These are phyloP conservation scores for Stentor coeruleus DNA, from an alignment of 73 alveolate species.

Conservation along the genomic window DNA sequence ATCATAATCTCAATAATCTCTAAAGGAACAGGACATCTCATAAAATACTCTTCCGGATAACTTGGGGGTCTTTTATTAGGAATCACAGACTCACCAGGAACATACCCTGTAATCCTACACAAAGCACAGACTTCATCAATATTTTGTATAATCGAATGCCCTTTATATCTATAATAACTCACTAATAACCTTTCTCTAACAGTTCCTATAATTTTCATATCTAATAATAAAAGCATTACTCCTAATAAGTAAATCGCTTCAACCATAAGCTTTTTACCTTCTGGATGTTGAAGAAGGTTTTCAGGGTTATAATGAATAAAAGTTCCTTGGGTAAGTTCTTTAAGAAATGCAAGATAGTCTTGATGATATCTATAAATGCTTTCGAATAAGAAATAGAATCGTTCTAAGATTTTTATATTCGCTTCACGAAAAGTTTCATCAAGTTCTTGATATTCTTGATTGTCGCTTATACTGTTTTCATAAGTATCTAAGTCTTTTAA, in stretches of 20 bases:
- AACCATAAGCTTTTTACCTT: slow-evolving; percentile 69
- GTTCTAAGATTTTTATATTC: slow-evolving; percentile 77
- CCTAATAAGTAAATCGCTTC: slow-evolving; percentile 79
- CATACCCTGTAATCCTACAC: slow-evolving; percentile 63
- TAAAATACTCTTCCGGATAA: slow-evolving; percentile 77
- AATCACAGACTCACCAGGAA: slow-evolving; percentile 60
- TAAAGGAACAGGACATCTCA: slow-evolving; percentile 49
- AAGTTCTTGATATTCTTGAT: slow-evolving; percentile 69
- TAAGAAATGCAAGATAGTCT: slow-evolving; percentile 65
- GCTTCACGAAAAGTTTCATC: slow-evolving; percentile 84
- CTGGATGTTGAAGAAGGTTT: slow-evolving; percentile 60
- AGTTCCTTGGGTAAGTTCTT: slow-evolving; percentile 64
- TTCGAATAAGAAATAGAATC: slow-evolving; percentile 74
- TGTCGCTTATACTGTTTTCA: slow-evolving; percentile 67
- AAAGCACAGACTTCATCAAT: slow-evolving; percentile 69
- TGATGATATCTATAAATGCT: slow-evolving; percentile 68
- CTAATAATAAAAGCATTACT: slow-evolving; percentile 77
- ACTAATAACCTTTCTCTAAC: slow-evolving; percentile 83
- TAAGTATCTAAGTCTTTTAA: slow-evolving; percentile 66
- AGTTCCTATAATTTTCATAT: slow-evolving; percentile 75
- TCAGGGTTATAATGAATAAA: slow-evolving; percentile 77
- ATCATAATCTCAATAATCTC: slow-evolving; percentile 57
- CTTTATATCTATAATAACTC: slow-evolving; percentile 85
- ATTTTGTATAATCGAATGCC: slow-evolving; percentile 70
- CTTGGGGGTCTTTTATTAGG: slow-evolving; percentile 60